A percentile compares a stretch with the other conserved stretches of the same genome.
Evolutionary conservation across 2,329 filamentous ascomycete species (phyloP).

Genomic region (Ilyonectria destructans): DNA sequence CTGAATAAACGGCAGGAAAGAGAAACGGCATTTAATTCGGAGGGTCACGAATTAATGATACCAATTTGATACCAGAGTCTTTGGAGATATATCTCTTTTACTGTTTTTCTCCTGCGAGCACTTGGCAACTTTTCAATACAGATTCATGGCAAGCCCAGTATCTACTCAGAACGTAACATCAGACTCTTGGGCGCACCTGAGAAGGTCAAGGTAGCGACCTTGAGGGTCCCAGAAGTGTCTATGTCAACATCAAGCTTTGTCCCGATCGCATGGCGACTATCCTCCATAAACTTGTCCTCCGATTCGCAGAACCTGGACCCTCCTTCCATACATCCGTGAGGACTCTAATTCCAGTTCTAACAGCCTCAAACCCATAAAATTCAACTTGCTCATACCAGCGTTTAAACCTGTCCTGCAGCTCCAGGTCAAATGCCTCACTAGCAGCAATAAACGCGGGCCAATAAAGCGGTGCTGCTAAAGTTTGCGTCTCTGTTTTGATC

Average conservation of each 20-base stretch:
- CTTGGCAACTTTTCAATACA: background rate
- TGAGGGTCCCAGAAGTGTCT: background rate
- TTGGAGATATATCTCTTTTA: background rate
- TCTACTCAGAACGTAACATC: background rate
- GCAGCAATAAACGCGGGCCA: conserved; percentile 49
- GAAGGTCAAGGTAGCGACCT: background rate
- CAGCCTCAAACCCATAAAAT: conserved; percentile 44
- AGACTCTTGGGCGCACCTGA: background rate
- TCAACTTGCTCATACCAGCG: conserved; percentile 44
- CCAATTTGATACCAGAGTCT: background rate
- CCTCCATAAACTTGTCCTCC: conserved; percentile 28
- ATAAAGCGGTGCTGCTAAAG: conserved; percentile 44
- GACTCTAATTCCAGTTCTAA: conserved; percentile 44
- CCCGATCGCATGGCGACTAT: conserved; percentile 18
- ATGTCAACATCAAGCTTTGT: conserved; percentile 21
- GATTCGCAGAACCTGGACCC: conserved; percentile 21
- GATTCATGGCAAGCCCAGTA: background rate
- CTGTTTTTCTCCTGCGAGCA: background rate
- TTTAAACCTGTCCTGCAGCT: conserved; percentile 39
- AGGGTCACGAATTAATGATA: background rate
- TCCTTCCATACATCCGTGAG: conserved; percentile 42
- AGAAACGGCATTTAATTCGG: background rate
- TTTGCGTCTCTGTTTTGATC: conserved; percentile 39
- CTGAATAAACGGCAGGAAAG: conserved; percentile 23
- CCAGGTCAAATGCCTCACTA: conserved; percentile 41